phyloP scores from a whole-genome alignment of 805 yeast species.

The Barnettozyma sp. region DNA sequence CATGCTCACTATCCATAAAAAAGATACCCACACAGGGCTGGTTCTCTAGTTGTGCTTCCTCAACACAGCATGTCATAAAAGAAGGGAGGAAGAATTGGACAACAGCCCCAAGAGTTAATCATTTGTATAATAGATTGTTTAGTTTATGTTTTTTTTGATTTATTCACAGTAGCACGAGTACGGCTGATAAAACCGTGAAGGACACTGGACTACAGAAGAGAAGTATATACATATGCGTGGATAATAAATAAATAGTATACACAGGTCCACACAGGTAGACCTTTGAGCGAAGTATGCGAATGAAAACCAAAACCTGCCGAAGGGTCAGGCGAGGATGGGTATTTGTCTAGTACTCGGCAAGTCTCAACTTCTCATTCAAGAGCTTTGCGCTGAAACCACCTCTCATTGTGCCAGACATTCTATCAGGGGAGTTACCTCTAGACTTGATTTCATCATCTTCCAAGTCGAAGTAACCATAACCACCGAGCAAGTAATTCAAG shows the following conservation, averaged over 20 bases:
- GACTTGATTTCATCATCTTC: slow-evolving; percentile 56
- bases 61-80: too few relatives aligned
- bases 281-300: too few relatives aligned
- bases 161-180: neutral
- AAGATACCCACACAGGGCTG: neutral
- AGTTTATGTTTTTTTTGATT: neutral
- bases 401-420: slow-evolving; percentile 17
- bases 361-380: slow-evolving; percentile 25
- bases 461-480: slow-evolving; percentile 80
- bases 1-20: neutral
- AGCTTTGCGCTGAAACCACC: slow-evolving; percentile 22
- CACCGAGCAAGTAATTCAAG: slow-evolving; percentile 52
- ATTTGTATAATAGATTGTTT: slow-evolving; percentile 5
- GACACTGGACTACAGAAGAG: neutral
- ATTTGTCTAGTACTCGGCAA: slow-evolving; percentile 24
- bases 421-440: slow-evolving; percentile 26
- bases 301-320: too few relatives aligned
- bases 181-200: neutral
- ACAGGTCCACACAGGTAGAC: too few relatives aligned
- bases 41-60: too few relatives aligned
- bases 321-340: too few relatives aligned
- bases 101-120: too few relatives aligned
- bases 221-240: neutral
- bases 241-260: slow-evolving; percentile 1
- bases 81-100: too few relatives aligned